These are phyloP conservation scores for Xylaria longipes DNA, from an alignment of 495 filamentous ascomycete species.

Conservation along the genomic window DNA sequence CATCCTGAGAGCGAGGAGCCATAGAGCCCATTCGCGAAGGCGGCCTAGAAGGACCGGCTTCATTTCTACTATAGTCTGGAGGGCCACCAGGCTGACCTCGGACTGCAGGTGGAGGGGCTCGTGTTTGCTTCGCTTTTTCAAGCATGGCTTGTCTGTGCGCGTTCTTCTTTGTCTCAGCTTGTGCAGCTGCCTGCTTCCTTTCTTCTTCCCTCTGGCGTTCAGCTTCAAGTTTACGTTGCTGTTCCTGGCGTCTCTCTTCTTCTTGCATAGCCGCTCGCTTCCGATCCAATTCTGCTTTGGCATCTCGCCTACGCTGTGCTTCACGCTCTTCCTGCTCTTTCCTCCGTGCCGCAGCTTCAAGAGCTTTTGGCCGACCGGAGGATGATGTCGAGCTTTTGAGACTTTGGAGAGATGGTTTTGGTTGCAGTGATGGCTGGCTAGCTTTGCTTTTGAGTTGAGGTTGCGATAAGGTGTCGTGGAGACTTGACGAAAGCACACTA, in stretches of 20 bases:
- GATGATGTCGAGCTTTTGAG: slow-evolving; percentile 75
- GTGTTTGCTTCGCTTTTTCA: slow-evolving; percentile 65
- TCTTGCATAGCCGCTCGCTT: slow-evolving; percentile 69
- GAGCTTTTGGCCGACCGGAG: slow-evolving; percentile 63
- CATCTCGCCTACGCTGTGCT: slow-evolving; percentile 77
- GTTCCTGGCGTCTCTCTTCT: slow-evolving; percentile 59
- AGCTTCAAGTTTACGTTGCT: slow-evolving; percentile 57
- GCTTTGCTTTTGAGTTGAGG: slow-evolving; percentile 64
- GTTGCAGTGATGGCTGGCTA: slow-evolving; percentile 70
- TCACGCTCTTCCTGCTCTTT: slow-evolving; percentile 82
- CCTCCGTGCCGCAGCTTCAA: slow-evolving; percentile 72
- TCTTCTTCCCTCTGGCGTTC: slow-evolving; percentile 59
- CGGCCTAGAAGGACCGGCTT: slow-evolving; percentile 42
- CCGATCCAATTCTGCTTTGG: slow-evolving; percentile 77
- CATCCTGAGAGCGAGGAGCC: slow-evolving; percentile 41
- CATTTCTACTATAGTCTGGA: slow-evolving; percentile 48
- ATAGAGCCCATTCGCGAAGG: slow-evolving; percentile 51
- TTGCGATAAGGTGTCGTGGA: slow-evolving; percentile 64
- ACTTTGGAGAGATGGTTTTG: slow-evolving; percentile 67
- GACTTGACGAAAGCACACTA: slow-evolving; percentile 60
- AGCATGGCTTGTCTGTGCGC: slow-evolving; percentile 75
- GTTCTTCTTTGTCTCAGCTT: slow-evolving; percentile 66
- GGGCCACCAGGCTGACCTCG: slow-evolving; percentile 57
- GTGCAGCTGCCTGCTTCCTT: slow-evolving; percentile 46
- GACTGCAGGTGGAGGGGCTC: slow-evolving; percentile 58